A percentile compares a stretch with the other conserved stretches of the same genome.
phyloP scores from a whole-genome alignment of 2,329 filamentous ascomycete genomes.

The Diaporthe ampelina region DNA sequence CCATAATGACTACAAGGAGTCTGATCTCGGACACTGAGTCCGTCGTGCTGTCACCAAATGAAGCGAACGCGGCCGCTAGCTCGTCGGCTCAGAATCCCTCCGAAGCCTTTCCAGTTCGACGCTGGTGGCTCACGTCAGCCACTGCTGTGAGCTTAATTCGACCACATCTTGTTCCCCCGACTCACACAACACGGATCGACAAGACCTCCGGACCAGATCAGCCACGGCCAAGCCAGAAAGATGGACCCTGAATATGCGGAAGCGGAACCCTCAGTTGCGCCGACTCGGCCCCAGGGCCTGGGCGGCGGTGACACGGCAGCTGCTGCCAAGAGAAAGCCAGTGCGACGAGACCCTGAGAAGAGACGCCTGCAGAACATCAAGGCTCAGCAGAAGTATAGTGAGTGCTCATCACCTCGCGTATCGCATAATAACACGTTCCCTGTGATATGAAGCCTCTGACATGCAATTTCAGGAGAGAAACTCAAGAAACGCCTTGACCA shows the following conservation, averaged over 20 bases:
- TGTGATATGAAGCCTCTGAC: background rate
- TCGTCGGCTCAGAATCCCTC: background rate
- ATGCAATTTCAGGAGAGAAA: conserved; percentile 40
- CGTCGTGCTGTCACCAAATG: background rate
- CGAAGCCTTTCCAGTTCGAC: background rate
- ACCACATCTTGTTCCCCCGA: conserved; percentile 1
- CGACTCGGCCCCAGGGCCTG: background rate
- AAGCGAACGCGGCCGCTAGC: conserved; percentile 13
- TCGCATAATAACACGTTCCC: rapidly evolving
- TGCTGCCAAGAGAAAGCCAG: conserved; percentile 38
- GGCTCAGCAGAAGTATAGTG: conserved; percentile 46
- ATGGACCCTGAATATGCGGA: background rate
- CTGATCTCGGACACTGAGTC: background rate
- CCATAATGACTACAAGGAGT: background rate
- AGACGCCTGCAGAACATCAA: conserved; percentile 45
- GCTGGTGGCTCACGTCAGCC: conserved; percentile 40
- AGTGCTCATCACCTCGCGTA: conserved; percentile 12
- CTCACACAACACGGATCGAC: background rate
- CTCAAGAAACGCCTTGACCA: conserved; percentile 41
- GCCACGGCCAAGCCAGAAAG: background rate
- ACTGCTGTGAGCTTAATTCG: conserved; percentile 16
- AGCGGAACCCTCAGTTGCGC: background rate
- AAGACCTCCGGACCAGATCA: background rate
- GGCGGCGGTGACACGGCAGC: background rate
- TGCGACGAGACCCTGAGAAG: conserved; percentile 45